A percentile compares a stretch with the other conserved stretches of the same genome.
Conservation (phyloP, 257 asterid species). For the Henckelia pumila region DNA sequence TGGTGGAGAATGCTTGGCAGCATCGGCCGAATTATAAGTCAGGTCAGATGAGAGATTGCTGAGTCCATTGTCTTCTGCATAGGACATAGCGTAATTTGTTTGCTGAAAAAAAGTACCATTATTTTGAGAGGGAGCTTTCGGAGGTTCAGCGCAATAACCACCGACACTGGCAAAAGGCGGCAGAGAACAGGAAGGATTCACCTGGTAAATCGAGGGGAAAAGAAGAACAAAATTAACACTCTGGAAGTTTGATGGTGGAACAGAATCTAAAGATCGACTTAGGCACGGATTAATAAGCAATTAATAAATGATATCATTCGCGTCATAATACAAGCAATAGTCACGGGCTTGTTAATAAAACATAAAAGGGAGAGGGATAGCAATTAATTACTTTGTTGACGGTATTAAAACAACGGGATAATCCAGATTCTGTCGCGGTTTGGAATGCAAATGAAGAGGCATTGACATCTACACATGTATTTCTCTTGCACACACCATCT, state of each 20-base stretch:
- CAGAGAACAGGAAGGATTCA: conserved; percentile 33
- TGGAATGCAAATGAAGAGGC: conserved; percentile 66
- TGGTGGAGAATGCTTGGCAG: conserved; percentile 54
- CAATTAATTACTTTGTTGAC: conserved; percentile 44
- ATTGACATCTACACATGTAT: conserved; percentile 41
- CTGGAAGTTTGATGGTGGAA: not conserved
- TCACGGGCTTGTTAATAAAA: not conserved
- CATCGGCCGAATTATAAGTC: conserved; percentile 33
- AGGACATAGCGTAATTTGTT: conserved; percentile 37
- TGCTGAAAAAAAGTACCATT: conserved; percentile 31
- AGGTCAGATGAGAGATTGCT: conserved; percentile 32
- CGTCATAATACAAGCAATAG: not conserved
- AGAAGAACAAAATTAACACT: conserved; percentile 9
- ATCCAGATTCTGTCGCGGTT: conserved; percentile 48
- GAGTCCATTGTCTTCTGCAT: conserved; percentile 33
- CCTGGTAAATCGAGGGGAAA: conserved; percentile 32
- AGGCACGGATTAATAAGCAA: not conserved
- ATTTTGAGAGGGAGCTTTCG: conserved; percentile 24
- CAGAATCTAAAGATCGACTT: not conserved
- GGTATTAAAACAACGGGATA: conserved; percentile 38
- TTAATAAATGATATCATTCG: not conserved
- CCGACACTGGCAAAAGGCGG: conserved; percentile 41
- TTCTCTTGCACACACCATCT: conserved; percentile 50
- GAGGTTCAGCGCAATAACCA: conserved; percentile 33
- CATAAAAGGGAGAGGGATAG: conserved; percentile 9